These are phyloP conservation scores for Gleditsia sinensis DNA, from an alignment of 306 rosid genomes.

Conservation along the genomic window DNA sequence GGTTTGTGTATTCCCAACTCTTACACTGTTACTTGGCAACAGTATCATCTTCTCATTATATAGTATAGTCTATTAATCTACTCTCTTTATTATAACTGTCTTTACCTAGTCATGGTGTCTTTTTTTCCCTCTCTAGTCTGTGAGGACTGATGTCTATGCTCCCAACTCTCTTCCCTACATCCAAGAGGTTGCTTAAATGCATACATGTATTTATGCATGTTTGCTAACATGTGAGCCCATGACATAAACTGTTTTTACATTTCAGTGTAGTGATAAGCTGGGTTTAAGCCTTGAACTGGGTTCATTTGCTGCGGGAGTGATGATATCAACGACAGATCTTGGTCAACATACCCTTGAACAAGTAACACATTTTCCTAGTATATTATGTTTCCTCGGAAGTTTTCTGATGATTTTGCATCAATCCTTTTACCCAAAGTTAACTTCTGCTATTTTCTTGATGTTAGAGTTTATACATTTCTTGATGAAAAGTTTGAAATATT, in stretches of 20 bases:
- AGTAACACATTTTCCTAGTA: constrained; percentile 45
- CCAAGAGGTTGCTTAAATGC: constrained; percentile 3
- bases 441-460: neutral
- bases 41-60: constrained; percentile 13
- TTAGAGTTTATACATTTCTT: too few relatives aligned
- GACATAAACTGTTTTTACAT: constrained; percentile 40
- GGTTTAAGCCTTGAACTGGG: constrained; percentile 94
- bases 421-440: constrained; percentile 7
- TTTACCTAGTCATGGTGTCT: constrained; percentile 12
- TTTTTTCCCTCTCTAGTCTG: constrained; percentile 11
- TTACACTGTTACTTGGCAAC: constrained; percentile 26
- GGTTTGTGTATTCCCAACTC: constrained; percentile 59
- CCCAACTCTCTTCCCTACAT: constrained; percentile 27
- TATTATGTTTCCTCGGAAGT: constrained; percentile 21
- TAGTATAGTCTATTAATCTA: constrained; percentile 9
- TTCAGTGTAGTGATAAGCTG: constrained; percentile 97
- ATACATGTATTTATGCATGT: constrained; percentile 1
- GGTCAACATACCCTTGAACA: constrained; percentile 97
- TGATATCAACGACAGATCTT: constrained; percentile 97
- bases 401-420: constrained; percentile 20
- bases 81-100: neutral
- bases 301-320: constrained; percentile 96
- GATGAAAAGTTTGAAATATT: too few relatives aligned
- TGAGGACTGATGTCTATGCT: neutral
- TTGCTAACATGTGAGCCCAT: constrained; percentile 24